Evolutionary conservation across 805 yeast genomes (phyloP).

Genomic region (Candida alai): DNA sequence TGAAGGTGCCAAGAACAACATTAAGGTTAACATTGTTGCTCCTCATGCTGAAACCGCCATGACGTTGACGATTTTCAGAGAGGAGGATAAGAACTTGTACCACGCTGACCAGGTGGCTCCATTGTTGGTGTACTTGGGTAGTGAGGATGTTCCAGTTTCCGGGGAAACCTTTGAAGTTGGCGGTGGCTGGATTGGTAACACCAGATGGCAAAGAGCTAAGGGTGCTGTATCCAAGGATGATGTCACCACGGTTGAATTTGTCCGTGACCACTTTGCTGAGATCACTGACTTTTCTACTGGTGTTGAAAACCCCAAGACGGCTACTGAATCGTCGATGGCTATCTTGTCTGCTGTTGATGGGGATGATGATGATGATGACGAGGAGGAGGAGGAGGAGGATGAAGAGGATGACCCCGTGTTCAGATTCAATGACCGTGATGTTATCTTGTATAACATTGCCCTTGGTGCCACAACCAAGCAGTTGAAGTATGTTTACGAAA

Average conservation of each 20-base stretch:
- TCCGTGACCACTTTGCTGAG: conserved; percentile 62
- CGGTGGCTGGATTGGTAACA: conserved; percentile 94
- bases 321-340: conserved; percentile 77
- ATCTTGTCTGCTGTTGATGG: conserved; percentile 63
- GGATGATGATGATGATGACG: conserved; percentile 44
- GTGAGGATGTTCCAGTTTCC: conserved; percentile 64
- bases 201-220: conserved; percentile 91
- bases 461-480: conserved; percentile 81
- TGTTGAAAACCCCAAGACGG: conserved; percentile 52
- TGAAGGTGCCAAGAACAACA: conserved; percentile 80
- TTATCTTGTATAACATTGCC: conserved; percentile 82
- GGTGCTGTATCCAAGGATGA: conserved; percentile 68
- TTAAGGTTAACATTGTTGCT: conserved; percentile 79
- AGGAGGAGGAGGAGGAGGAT: conserved; percentile 37
- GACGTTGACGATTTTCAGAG: conserved; percentile 85
- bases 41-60: conserved; percentile 98
- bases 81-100: conserved; percentile 75
- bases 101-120: conserved; percentile 92
- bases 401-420: conserved; percentile 45
- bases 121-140: conserved; percentile 71
- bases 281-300: conserved; percentile 59
- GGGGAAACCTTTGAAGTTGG: conserved; percentile 92
- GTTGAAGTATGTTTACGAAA: conserved; percentile 76
- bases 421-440: conserved; percentile 61
- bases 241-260: conserved; percentile 59